Conservation (phyloP, 805 yeast genomes). For the Kuraishia cidri region DNA sequence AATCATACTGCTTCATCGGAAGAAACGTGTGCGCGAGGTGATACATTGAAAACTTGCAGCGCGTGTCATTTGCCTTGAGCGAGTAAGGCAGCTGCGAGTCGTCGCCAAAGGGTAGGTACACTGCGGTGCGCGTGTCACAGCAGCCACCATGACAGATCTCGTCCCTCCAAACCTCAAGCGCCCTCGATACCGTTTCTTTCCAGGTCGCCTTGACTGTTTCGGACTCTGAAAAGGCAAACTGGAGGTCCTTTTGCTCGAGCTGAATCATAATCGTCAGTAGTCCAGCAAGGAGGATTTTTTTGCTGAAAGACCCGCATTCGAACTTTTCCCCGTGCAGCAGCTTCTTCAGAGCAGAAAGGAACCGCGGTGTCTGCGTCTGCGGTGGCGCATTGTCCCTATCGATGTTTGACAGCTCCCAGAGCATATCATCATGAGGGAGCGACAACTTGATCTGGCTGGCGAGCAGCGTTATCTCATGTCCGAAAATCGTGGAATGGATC, state of each 20-base stretch:
- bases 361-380: conserved; percentile 3
- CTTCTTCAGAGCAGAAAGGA: conserved; percentile 19
- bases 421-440: conserved; percentile 3
- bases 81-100: neutral
- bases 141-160: conserved; percentile 20
- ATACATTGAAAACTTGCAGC: conserved; percentile 54
- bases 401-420: conserved; percentile 2
- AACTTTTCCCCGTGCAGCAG: conserved; percentile 36
- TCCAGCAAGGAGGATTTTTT: conserved; percentile 53
- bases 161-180: conserved; percentile 55
- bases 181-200: conserved; percentile 55
- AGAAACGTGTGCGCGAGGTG: conserved; percentile 62
- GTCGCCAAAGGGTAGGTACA: neutral
- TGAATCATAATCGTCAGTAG: conserved; percentile 51
- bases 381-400: neutral
- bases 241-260: conserved; percentile 48
- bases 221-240: conserved; percentile 33
- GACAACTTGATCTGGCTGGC: conserved; percentile 46
- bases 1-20: conserved; percentile 61
- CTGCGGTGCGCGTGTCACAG: neutral
- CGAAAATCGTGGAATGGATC: conserved; percentile 63
- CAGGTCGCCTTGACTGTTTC: conserved; percentile 29
- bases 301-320: conserved; percentile 44
- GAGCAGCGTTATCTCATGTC: conserved; percentile 47
- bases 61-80: conserved; percentile 14